phyloP scores from a whole-genome alignment of 2,329 filamentous ascomycete genomes.

The Daldinia sp. region DNA sequence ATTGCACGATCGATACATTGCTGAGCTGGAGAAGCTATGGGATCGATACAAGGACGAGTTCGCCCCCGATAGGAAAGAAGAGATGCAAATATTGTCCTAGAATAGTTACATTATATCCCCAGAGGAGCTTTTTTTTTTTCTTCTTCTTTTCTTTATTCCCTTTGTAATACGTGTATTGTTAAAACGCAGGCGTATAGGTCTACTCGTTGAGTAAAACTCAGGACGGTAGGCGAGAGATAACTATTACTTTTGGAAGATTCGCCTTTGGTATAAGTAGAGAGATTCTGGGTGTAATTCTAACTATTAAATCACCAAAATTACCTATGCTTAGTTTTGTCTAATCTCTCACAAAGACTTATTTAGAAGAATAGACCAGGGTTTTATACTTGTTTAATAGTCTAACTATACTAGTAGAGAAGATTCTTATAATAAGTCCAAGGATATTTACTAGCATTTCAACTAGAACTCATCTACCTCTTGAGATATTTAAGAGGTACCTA shows the following conservation, averaged over 20 bases:
- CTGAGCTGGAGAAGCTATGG: slow-evolving; percentile 77
- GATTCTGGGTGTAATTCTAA: neutral
- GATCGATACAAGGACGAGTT: slow-evolving; percentile 81
- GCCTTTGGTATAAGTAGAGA: neutral
- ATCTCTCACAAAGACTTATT: neutral
- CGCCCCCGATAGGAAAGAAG: slow-evolving; percentile 66
- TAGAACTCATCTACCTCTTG: too few relatives aligned
- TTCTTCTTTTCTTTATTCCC: neutral
- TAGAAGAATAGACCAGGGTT: neutral
- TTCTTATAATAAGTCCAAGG: neutral
- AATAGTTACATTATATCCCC: neutral
- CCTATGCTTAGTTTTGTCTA: neutral
- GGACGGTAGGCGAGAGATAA: neutral
- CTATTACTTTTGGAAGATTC: neutral
- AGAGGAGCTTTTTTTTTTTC: neutral
- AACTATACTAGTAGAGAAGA: neutral
- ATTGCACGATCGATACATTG: slow-evolving; percentile 80
- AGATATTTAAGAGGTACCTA: too few relatives aligned
- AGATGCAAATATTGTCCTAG: slow-evolving; percentile 68
- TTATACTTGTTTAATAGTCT: neutral
- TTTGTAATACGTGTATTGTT: slow-evolving; percentile 1
- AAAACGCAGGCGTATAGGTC: neutral
- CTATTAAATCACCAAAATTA: neutral
- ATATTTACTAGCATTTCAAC: too few relatives aligned
- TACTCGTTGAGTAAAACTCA: neutral